phyloP scores from a whole-genome alignment of 805 yeast species.

The Sugiyamaella chiloensis region DNA sequence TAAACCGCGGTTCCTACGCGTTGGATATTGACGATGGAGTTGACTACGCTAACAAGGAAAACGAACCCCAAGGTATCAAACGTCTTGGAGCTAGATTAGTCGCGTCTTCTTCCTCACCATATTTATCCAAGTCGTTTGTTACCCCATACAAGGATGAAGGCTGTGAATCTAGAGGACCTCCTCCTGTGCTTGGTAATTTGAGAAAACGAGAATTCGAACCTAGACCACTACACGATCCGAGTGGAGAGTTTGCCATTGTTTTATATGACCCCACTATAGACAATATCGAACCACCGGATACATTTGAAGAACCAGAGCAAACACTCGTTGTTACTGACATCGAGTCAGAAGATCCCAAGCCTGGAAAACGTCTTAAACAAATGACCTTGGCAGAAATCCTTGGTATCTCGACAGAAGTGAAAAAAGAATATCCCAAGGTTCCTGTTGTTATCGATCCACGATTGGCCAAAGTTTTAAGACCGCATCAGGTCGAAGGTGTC shows the following conservation, averaged over 20 bases:
- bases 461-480: constrained; percentile 78
- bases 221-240: constrained; percentile 91
- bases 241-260: constrained; percentile 89
- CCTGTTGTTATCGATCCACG: constrained; percentile 95
- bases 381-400: constrained; percentile 62
- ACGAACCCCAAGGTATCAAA: neutral
- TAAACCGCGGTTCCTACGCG: constrained; percentile 5
- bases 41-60: neutral
- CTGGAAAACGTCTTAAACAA: constrained; percentile 6
- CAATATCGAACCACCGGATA: constrained; percentile 27
- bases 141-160: constrained; percentile 20
- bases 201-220: constrained; percentile 70
- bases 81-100: constrained; percentile 7
- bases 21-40: neutral
- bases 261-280: constrained; percentile 94
- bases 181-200: constrained; percentile 84
- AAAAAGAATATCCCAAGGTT: constrained; percentile 68
- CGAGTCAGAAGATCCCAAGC: constrained; percentile 31
- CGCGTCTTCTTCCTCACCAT: neutral
- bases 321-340: constrained; percentile 19
- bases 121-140: neutral
- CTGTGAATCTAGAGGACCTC: constrained; percentile 36
- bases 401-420: constrained; percentile 57
- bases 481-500: constrained; percentile 96
- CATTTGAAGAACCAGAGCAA: constrained; percentile 25